phyloP scores from a whole-genome alignment of 176 grass and related monocot genomes.

The Paspalum vaginatum region DNA sequence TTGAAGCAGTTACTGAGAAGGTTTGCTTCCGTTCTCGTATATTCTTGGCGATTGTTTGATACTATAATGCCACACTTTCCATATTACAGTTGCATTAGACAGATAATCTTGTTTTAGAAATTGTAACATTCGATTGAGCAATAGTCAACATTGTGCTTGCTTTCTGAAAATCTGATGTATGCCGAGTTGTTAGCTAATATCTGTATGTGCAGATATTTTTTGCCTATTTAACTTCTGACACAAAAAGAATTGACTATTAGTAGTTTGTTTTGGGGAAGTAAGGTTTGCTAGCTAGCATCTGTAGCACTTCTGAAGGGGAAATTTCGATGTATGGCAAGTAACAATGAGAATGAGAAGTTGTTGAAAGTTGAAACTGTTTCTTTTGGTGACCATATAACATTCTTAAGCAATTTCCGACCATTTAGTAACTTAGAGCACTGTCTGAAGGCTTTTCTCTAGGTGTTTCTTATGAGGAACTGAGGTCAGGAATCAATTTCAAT shows the following conservation, averaged over 20 bases:
- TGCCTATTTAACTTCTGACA: neutral
- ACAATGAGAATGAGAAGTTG: neutral
- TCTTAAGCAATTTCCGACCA: neutral
- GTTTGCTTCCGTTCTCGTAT: constrained; percentile 29
- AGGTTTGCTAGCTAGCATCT: neutral
- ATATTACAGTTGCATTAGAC: neutral
- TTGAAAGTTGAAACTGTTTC: neutral
- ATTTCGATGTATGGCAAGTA: constrained; percentile 1
- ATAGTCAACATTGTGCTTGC: neutral
- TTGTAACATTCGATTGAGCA: neutral
- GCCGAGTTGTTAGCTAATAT: neutral
- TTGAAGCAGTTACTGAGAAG: constrained; percentile 69
- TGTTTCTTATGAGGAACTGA: constrained; percentile 6
- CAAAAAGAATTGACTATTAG: neutral
- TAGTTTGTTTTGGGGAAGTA: neutral
- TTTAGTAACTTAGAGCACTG: neutral
- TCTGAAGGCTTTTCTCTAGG: neutral
- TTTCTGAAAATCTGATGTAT: neutral
- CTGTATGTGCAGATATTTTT: neutral
- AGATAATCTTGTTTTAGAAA: neutral
- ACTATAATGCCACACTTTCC: neutral
- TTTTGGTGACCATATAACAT: neutral
- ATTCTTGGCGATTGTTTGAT: neutral
- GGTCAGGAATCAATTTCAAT: neutral
- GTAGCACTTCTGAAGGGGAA: neutral